phyloP scores from a whole-genome alignment of 441 rosid species.

The Mallotus japonicus region DNA sequence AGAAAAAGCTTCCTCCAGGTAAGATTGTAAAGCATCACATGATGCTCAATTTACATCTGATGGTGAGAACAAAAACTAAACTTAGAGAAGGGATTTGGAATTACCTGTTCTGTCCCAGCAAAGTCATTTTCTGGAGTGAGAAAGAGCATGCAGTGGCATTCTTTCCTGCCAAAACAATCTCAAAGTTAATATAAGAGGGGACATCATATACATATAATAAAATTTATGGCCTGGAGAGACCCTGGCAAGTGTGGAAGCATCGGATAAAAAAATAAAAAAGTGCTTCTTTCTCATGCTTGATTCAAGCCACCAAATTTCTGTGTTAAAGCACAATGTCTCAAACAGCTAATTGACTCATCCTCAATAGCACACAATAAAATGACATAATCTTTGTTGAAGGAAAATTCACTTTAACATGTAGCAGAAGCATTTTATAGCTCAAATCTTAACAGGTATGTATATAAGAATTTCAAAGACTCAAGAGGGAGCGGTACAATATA shows the following conservation, averaged over 20 bases:
- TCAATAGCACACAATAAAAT: neutral
- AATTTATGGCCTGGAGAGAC: too few species aligned
- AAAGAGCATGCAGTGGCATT: conserved; percentile 97
- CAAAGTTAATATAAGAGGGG: neutral
- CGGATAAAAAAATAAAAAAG: neutral
- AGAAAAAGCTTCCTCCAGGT: neutral
- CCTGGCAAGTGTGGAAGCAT: too few species aligned
- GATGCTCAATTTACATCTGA: neutral
- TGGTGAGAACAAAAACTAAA: neutral
- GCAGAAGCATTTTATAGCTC: too few species aligned
- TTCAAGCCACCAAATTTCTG: neutral
- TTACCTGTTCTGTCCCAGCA: conserved; percentile 85
- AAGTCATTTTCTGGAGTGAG: conserved; percentile 94
- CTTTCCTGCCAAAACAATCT: conserved; percentile 64
- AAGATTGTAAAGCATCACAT: neutral
- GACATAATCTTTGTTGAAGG: too few species aligned
- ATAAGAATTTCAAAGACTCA: too few species aligned
- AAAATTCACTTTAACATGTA: too few species aligned
- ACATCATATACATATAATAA: neutral
- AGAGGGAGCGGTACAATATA: too few species aligned
- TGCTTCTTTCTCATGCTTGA: neutral
- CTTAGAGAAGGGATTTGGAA: neutral
- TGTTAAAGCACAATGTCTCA: neutral
- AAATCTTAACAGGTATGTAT: too few species aligned
- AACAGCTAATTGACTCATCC: neutral